These are phyloP conservation scores for Pelargonium nanum DNA, from an alignment of 345 rosid genomes.

Conservation along the genomic window DNA sequence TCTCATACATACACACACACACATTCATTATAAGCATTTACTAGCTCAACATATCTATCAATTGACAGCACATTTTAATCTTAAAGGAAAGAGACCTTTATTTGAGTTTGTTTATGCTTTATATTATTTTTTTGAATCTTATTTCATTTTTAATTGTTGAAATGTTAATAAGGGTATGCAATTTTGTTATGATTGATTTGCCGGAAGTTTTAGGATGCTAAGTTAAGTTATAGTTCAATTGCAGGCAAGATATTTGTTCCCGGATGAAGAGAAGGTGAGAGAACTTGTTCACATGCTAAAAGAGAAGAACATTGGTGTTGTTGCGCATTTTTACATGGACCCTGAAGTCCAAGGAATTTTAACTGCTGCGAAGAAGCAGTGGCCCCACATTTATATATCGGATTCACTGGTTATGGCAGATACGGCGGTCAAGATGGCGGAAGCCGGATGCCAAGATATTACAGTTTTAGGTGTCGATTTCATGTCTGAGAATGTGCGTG, in stretches of 20 bases:
- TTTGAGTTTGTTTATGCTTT: no score
- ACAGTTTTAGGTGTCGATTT: conserved; percentile 95
- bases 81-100: no score
- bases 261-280: conserved; percentile 51
- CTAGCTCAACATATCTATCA: no score
- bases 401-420: conserved; percentile 99
- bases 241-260: conserved; percentile 77
- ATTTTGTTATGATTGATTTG: background rate
- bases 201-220: conserved; percentile 13
- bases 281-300: conserved; percentile 60
- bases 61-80: no score
- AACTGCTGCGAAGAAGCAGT: conserved; percentile 79
- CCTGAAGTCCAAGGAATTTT: conserved; percentile 98
- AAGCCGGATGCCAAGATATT: conserved; percentile 79
- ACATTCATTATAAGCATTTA: no score
- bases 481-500: conserved; percentile 96
- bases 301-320: conserved; percentile 87
- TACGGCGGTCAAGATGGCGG: conserved; percentile 83
- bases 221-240: conserved; percentile 23
- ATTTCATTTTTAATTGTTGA: background rate
- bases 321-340: conserved; percentile 94
- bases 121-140: background rate
- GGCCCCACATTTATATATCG: conserved; percentile 90
- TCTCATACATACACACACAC: no score
- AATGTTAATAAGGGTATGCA: background rate